A percentile compares a stretch with the other conserved stretches of the same genome.
phyloP scores from a whole-genome alignment of 352 stramenopile genomes.

The Phytophthora meadii region DNA sequence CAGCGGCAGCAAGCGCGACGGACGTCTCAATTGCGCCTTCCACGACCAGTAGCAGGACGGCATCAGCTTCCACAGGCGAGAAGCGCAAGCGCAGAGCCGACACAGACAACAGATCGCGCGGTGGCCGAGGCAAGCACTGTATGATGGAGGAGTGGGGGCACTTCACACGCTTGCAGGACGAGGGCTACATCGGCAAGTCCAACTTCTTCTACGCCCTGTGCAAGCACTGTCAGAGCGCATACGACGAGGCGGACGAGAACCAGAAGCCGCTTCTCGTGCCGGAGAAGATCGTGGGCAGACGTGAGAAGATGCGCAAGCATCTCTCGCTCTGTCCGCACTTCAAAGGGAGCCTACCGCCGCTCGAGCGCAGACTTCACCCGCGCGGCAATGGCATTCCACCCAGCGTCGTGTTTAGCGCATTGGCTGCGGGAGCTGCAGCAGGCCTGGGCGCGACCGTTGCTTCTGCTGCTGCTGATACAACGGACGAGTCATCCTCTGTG shows the following conservation, averaged over 20 bases:
- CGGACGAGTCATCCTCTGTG: not conserved
- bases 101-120: constrained; percentile 44
- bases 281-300: constrained; percentile 73
- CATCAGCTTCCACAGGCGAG: constrained; percentile 31
- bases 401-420: constrained; percentile 15
- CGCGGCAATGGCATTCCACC: constrained; percentile 32
- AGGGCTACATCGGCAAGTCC: constrained; percentile 85
- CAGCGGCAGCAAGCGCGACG: not conserved
- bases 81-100: constrained; percentile 64
- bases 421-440: constrained; percentile 11
- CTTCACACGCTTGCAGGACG: constrained; percentile 75
- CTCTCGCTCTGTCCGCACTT: constrained; percentile 67
- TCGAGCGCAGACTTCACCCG: constrained; percentile 45
- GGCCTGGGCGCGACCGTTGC: not conserved
- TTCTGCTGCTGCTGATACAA: not conserved
- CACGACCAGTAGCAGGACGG: not conserved
- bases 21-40: no score
- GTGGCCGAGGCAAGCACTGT: constrained; percentile 75
- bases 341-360: constrained; percentile 62
- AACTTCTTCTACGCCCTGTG: constrained; percentile 85
- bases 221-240: constrained; percentile 70
- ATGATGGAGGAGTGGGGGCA: constrained; percentile 88
- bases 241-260: constrained; percentile 60
- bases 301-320: constrained; percentile 85
- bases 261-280: constrained; percentile 62